These are phyloP conservation scores for Diplodia mutila DNA, from an alignment of 2,329 filamentous ascomycete genomes.

Conservation along the genomic window DNA sequence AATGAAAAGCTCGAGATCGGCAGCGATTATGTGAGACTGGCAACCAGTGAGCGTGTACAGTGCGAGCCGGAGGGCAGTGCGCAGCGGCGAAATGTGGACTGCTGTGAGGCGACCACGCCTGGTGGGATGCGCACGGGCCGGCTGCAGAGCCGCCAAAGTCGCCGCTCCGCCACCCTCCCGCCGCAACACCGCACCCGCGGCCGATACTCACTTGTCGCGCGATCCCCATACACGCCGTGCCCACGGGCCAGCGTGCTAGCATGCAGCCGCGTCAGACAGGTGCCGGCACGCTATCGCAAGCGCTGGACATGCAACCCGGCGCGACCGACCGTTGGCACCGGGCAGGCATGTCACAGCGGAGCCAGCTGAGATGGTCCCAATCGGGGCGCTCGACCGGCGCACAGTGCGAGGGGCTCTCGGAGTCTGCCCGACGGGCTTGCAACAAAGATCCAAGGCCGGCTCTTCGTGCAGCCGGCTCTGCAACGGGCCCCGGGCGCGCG, in stretches of 20 bases:
- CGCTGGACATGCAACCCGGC: not conserved
- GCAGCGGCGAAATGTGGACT: not conserved
- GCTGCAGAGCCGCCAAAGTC: too few relatives aligned
- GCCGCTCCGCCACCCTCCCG: not conserved
- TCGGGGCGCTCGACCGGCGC: not conserved
- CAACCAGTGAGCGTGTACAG: not conserved
- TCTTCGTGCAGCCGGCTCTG: not conserved
- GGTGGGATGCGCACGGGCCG: not conserved
- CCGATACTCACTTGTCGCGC: not conserved
- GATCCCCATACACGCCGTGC: not conserved
- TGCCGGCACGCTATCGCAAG: not conserved
- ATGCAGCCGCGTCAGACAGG: not conserved
- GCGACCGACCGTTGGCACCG: not conserved
- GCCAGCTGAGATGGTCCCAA: not conserved
- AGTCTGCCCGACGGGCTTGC: not conserved
- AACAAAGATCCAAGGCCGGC: not conserved
- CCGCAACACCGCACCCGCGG: not conserved
- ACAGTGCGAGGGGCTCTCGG: not conserved
- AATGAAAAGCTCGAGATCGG: not conserved
- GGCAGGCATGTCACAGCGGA: not conserved
- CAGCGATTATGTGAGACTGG: not conserved
- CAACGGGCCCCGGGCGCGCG: constrained; percentile 2
- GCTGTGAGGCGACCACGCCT: not conserved
- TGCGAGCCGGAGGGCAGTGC: not conserved
- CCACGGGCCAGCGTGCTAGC: not conserved